These are phyloP conservation scores for Perilla frutescens DNA, from an alignment of 257 asterid species.

Conservation along the genomic window DNA sequence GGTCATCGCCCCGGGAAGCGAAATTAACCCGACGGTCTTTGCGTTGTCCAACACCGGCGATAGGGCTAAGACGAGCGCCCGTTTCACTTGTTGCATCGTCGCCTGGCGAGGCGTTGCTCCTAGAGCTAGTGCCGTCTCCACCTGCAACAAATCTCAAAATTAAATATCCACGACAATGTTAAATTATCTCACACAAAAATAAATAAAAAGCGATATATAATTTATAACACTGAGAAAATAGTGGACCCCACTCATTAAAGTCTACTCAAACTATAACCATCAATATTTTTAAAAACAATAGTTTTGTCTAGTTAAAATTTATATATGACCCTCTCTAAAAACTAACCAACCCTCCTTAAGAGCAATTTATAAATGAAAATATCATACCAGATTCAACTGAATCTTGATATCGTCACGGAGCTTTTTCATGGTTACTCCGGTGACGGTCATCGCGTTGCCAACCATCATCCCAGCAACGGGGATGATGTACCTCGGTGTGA, in stretches of 20 bases:
- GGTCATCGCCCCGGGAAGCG: constrained; percentile 98
- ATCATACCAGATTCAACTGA: constrained; percentile 61
- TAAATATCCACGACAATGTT: background rate
- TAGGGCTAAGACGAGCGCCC: constrained; percentile 79
- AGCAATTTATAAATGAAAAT: too few relatives aligned
- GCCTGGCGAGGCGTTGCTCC: constrained; percentile 98
- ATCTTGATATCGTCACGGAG: constrained; percentile 91
- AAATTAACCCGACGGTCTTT: constrained; percentile 84
- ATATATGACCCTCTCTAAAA: too few relatives aligned
- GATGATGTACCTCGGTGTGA: constrained; percentile 86
- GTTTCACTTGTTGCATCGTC: constrained; percentile 79
- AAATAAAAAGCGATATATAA: too few relatives aligned
- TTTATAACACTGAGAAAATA: too few relatives aligned
- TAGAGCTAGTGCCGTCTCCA: constrained; percentile 88
- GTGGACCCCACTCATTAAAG: too few relatives aligned
- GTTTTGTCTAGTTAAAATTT: too few relatives aligned
- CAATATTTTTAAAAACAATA: too few relatives aligned
- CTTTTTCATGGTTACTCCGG: constrained; percentile 92
- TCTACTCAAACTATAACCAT: too few relatives aligned
- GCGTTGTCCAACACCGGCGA: constrained; percentile 95
- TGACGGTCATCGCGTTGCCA: constrained; percentile 92
- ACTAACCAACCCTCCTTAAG: too few relatives aligned
- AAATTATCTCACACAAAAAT: too few relatives aligned
- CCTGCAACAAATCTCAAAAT: constrained; percentile 46
- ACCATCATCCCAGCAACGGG: constrained; percentile 97